These are phyloP conservation scores for Lichtheimia ornata DNA, from an alignment of 371 early-diverging fungal species.

Conservation along the genomic window DNA sequence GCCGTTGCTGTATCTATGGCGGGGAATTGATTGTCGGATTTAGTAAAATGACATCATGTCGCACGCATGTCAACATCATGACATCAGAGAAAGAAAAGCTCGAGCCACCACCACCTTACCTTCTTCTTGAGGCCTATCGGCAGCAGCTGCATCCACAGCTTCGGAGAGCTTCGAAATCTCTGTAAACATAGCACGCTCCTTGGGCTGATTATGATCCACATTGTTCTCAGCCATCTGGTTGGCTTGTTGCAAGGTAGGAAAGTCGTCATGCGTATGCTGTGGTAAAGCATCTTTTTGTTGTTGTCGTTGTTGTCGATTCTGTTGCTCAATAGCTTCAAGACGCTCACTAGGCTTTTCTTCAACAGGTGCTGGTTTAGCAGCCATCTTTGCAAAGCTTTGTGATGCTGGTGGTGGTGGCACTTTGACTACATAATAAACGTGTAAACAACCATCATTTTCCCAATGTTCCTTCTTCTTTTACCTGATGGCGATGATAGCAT, in stretches of 20 bases:
- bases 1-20: too few relatives aligned
- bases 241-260: constrained; percentile 37
- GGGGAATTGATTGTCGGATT: neutral
- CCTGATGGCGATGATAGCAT: constrained; percentile 35
- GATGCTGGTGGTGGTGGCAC: constrained; percentile 37
- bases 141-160: constrained; percentile 17
- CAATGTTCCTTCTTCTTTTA: neutral
- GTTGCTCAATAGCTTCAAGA: constrained; percentile 14
- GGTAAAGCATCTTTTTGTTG: constrained; percentile 6
- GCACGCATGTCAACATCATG: neutral
- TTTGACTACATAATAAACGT: constrained; percentile 18
- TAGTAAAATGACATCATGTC: neutral
- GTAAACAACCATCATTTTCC: neutral
- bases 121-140: constrained; percentile 7
- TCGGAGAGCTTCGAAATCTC: constrained; percentile 33
- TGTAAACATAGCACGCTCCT: constrained; percentile 29
- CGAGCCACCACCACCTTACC: neutral
- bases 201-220: constrained; percentile 5
- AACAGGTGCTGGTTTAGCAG: constrained; percentile 23
- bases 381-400: constrained; percentile 43
- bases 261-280: constrained; percentile 31
- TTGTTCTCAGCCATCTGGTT: constrained; percentile 30
- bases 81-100: neutral
- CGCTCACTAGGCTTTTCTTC: constrained; percentile 18
- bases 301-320: constrained; percentile 7